Evolutionary conservation across 768 basidiomycete species (phyloP).

Genomic region (Trametes cubensis): DNA sequence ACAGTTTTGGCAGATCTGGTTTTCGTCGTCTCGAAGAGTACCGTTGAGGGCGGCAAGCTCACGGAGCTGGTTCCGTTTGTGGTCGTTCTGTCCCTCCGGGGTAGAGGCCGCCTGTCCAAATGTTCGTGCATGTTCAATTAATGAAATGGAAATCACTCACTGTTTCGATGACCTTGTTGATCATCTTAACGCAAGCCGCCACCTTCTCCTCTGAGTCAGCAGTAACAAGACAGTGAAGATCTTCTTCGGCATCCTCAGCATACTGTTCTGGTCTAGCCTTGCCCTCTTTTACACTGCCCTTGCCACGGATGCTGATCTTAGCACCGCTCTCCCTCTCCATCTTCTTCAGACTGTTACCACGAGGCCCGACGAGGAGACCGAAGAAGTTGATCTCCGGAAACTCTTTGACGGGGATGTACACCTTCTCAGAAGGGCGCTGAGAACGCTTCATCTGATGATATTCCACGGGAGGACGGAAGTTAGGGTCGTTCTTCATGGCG

Average conservation of each 20-base stretch:
- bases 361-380: constrained; percentile 95
- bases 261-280: constrained; percentile 94
- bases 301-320: constrained; percentile 97
- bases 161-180: constrained; percentile 97
- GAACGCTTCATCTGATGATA: constrained; percentile 95
- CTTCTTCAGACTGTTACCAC: constrained; percentile 98
- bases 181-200: constrained; percentile 86
- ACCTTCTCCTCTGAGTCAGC: constrained; percentile 94
- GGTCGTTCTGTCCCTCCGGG: constrained; percentile 98
- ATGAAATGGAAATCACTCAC: constrained; percentile 48
- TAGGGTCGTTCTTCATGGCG: constrained; percentile 97
- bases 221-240: constrained; percentile 95
- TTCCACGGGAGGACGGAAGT: constrained; percentile 96
- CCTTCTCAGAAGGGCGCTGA: constrained; percentile 93
- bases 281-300: constrained; percentile 98
- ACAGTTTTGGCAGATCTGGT: constrained; percentile 98
- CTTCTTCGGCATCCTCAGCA: constrained; percentile 97
- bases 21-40: constrained; percentile 98
- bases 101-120: constrained; percentile 87
- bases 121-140: constrained; percentile 3
- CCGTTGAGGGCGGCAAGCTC: constrained; percentile 97
- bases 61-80: constrained; percentile 98
- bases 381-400: constrained; percentile 99
- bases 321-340: constrained; percentile 99
- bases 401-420: constrained; percentile 99